Conservation (phyloP, 768 basidiomycete species). For the Sarcodon aspratus region DNA sequence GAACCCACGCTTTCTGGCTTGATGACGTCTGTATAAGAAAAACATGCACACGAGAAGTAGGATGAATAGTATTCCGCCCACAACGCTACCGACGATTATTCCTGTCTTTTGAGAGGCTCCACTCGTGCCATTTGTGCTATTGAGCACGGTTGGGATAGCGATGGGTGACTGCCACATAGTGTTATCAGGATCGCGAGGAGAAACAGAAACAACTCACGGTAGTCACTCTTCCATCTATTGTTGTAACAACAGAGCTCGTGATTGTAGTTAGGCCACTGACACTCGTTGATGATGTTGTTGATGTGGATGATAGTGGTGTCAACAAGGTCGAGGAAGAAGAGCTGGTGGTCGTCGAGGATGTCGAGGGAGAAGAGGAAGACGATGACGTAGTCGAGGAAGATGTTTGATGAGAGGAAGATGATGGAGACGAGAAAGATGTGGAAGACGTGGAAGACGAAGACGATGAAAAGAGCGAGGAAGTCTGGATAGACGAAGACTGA, state of each 20-base stretch:
- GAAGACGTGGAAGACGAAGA: constrained; percentile 2
- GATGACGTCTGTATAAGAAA: constrained; percentile 18
- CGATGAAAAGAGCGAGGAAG: background rate
- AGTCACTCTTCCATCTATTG: constrained; percentile 5
- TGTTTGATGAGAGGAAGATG: constrained; percentile 1
- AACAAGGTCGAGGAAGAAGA: background rate
- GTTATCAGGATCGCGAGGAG: background rate
- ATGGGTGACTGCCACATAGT: constrained; percentile 7
- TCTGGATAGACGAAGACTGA: too few species aligned
- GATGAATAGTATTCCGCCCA: constrained; percentile 15
- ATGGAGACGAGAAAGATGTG: constrained; percentile 4
- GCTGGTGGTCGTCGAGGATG: background rate
- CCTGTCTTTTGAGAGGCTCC: constrained; percentile 6
- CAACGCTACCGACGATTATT: constrained; percentile 19
- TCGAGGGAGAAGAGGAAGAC: constrained; percentile 1
- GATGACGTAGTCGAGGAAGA: constrained; percentile 1
- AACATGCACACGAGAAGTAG: constrained; percentile 15
- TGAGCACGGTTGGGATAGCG: constrained; percentile 12
- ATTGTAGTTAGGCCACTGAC: constrained; percentile 4
- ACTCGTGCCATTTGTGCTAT: constrained; percentile 1
- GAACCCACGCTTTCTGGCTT: constrained; percentile 15
- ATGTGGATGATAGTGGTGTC: background rate
- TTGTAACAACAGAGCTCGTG: constrained; percentile 8
- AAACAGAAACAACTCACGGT: constrained; percentile 2
- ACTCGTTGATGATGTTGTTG: background rate